phyloP scores from a whole-genome alignment of 768 basidiomycete species.

The Pisolithus microcarpus region DNA sequence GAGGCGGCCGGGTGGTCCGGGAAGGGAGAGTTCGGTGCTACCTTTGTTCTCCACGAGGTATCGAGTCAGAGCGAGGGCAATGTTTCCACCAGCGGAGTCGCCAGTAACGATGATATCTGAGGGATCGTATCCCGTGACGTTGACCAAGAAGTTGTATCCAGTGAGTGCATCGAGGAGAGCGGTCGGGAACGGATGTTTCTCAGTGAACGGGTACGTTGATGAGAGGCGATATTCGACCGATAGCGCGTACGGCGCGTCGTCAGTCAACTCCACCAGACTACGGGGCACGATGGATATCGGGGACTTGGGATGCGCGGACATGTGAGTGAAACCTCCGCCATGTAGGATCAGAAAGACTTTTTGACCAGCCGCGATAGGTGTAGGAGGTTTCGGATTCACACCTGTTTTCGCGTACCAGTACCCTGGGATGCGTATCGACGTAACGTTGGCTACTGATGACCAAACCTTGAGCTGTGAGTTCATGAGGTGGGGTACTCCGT shows the following conservation, averaged over 20 bases:
- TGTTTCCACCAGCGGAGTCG: slow-evolving; percentile 75
- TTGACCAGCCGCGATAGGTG: slow-evolving; percentile 39
- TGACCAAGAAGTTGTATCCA: slow-evolving; percentile 65
- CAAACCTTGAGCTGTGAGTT: slow-evolving; percentile 22
- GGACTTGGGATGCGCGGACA: slow-evolving; percentile 53
- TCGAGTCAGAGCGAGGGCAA: slow-evolving; percentile 55
- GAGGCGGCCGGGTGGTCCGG: slow-evolving; percentile 40
- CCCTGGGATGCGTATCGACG: slow-evolving; percentile 42
- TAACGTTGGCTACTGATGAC: slow-evolving; percentile 29
- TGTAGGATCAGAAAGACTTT: slow-evolving; percentile 58
- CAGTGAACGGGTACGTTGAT: slow-evolving; percentile 33
- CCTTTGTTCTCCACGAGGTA: slow-evolving; percentile 49
- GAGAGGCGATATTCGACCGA: slow-evolving; percentile 70
- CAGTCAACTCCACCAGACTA: slow-evolving; percentile 40
- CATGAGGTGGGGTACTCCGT: slow-evolving; percentile 25
- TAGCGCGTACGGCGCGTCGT: slow-evolving; percentile 43
- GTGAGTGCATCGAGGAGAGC: slow-evolving; percentile 69
- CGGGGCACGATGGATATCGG: slow-evolving; percentile 37
- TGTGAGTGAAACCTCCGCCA: slow-evolving; percentile 49
- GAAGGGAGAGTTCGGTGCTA: slow-evolving; percentile 23
- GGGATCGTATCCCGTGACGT: slow-evolving; percentile 48
- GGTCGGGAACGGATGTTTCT: slow-evolving; percentile 60
- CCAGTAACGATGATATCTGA: slow-evolving; percentile 59
- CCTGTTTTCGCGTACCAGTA: slow-evolving; percentile 49
- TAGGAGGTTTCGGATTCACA: slow-evolving; percentile 25